phyloP scores from a whole-genome alignment of 2,329 filamentous ascomycete genomes.

The Chalaropsis thielavioides region DNA sequence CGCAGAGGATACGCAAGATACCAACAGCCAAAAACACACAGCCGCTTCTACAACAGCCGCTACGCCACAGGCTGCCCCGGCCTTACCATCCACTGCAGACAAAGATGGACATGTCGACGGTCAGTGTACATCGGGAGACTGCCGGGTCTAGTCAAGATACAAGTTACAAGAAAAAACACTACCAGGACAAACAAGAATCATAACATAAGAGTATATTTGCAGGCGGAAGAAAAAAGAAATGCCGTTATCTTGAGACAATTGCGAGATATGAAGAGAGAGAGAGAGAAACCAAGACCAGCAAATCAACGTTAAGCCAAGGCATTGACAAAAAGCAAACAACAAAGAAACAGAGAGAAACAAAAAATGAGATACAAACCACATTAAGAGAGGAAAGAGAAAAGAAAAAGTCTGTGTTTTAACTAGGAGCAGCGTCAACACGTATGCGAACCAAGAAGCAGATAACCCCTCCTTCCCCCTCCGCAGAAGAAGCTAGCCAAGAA shows the following conservation, averaged over 20 bases:
- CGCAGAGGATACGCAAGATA: too few species aligned
- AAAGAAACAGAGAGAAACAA: slow-evolving; percentile 15
- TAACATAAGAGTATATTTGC: neutral
- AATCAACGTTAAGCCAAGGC: slow-evolving; percentile 4
- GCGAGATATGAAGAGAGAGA: neutral
- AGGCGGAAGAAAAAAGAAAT: neutral
- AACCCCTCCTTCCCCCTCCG: neutral
- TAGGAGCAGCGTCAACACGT: neutral
- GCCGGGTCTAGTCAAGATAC: neutral
- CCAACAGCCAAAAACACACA: too few species aligned
- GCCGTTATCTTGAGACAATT: slow-evolving; percentile 7
- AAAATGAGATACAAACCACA: slow-evolving; percentile 15
- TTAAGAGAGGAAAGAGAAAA: slow-evolving; percentile 8
- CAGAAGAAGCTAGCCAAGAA: neutral
- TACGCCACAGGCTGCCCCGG: too few species aligned
- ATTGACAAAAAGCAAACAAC: neutral
- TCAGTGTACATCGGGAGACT: slow-evolving; percentile 10
- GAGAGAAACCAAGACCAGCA: neutral
- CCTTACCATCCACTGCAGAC: too few species aligned
- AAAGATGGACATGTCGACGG: too few species aligned
- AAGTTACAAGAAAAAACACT: neutral
- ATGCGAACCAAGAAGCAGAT: slow-evolving; percentile 3
- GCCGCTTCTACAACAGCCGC: neutral
- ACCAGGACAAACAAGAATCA: neutral
- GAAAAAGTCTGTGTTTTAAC: slow-evolving; percentile 11